Conservation (phyloP, 768 basidiomycete species). For the Leccinum truebloodii region DNA sequence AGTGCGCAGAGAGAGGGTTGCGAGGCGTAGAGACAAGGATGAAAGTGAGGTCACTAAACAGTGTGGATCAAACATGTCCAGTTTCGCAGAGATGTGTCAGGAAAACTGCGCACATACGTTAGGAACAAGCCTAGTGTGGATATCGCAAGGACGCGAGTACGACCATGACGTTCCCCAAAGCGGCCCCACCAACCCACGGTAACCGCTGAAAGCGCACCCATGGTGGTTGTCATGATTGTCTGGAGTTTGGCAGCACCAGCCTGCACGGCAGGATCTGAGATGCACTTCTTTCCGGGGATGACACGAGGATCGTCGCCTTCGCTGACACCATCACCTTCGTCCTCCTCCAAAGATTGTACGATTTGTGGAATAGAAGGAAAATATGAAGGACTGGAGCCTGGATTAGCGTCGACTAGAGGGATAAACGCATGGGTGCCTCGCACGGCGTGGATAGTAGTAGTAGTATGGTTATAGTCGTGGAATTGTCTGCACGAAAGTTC, state of each 20-base stretch:
- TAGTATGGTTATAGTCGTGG: conserved; percentile 45
- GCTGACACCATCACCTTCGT: conserved; percentile 29
- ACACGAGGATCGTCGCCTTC: conserved; percentile 42
- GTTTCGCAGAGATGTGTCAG: not conserved
- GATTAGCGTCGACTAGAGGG: conserved; percentile 6
- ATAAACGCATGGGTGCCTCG: conserved; percentile 1
- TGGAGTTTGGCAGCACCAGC: conserved; percentile 74
- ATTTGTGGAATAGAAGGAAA: conserved; percentile 10
- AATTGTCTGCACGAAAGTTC: conserved; percentile 69
- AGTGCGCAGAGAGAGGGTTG: conserved; percentile 59
- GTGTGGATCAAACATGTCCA: conserved; percentile 5
- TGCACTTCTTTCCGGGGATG: conserved; percentile 40
- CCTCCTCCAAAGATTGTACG: conserved; percentile 12
- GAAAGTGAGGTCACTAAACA: conserved; percentile 70
- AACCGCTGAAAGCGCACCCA: conserved; percentile 77
- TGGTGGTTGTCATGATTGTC: conserved; percentile 71
- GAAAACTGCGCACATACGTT: conserved; percentile 55
- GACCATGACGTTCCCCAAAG: conserved; percentile 72
- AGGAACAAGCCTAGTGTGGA: conserved; percentile 68
- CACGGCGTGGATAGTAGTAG: conserved; percentile 13
- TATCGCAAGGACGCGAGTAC: conserved; percentile 70
- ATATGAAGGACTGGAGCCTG: conserved; percentile 13
- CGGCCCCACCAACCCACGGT: conserved; percentile 89
- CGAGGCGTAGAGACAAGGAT: conserved; percentile 72
- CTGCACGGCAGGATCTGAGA: conserved; percentile 57